These are phyloP conservation scores for Escallonia rubra DNA, from an alignment of 129 eudicot species.

Conservation along the genomic window DNA sequence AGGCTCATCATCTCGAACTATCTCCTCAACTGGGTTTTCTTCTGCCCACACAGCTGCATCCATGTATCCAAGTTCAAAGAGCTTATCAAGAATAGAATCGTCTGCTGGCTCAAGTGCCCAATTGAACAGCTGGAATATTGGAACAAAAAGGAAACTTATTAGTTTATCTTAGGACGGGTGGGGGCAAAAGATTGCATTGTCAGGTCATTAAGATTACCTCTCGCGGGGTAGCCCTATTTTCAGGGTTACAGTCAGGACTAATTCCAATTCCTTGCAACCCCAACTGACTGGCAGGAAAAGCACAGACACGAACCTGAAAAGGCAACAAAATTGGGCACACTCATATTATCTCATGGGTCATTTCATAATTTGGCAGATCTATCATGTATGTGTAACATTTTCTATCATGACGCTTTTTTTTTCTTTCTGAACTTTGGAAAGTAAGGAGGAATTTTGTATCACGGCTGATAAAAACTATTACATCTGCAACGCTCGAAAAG, in stretches of 20 bases:
- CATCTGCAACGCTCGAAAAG: no score
- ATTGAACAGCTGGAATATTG: slow-evolving; percentile 56
- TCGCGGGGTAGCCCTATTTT: slow-evolving; percentile 62
- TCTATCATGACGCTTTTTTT: neutral
- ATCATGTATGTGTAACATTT: neutral
- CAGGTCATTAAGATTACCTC: slow-evolving; percentile 43
- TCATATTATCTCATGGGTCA: neutral
- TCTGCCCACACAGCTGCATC: slow-evolving; percentile 81
- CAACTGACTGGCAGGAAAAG: slow-evolving; percentile 79
- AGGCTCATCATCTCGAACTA: slow-evolving; percentile 42
- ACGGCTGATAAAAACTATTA: no score
- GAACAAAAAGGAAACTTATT: no score
- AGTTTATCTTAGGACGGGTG: no score
- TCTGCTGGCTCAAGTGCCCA: slow-evolving; percentile 96
- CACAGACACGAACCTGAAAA: slow-evolving; percentile 84
- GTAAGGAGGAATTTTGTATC: no score
- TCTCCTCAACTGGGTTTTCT: slow-evolving; percentile 55
- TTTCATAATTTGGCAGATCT: neutral
- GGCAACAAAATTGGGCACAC: slow-evolving; percentile 7
- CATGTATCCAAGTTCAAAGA: slow-evolving; percentile 64
- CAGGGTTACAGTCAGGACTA: slow-evolving; percentile 97
- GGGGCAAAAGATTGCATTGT: neutral
- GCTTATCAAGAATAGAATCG: slow-evolving; percentile 67
- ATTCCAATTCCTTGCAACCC: slow-evolving; percentile 90
- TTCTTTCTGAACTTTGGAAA: neutral